Conservation (phyloP, 805 yeast species). For the Yamadazyma sp. region DNA sequence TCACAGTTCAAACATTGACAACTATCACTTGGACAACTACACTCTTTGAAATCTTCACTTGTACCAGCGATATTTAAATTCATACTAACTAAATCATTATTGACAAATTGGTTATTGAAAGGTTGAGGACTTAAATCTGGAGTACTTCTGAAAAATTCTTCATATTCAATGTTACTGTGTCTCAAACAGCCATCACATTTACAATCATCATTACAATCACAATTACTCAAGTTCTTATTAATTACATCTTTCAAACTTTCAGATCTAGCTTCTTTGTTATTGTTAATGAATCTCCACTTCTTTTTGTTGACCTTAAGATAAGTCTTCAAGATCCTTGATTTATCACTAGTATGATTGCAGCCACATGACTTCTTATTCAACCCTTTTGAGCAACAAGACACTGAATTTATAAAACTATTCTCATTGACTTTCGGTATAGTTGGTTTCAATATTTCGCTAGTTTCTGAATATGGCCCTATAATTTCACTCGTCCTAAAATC, state of each 20-base stretch:
- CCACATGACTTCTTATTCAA: constrained; percentile 24
- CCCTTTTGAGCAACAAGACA: constrained; percentile 28
- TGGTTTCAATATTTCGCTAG: constrained; percentile 15
- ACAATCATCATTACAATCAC: constrained; percentile 37
- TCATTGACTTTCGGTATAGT: constrained; percentile 24
- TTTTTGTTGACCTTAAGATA: constrained; percentile 24
- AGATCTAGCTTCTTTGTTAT: constrained; percentile 13
- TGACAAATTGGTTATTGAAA: background rate
- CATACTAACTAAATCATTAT: background rate
- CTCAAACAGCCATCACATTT: constrained; percentile 34
- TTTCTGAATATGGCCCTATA: constrained; percentile 32
- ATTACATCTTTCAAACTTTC: constrained; percentile 12
- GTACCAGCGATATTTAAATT: background rate
- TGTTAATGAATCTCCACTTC: constrained; percentile 13
- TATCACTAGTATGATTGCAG: constrained; percentile 30
- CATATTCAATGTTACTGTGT: constrained; percentile 23
- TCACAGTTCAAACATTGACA: constrained; percentile 44
- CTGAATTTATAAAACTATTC: constrained; percentile 33
- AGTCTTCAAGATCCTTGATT: constrained; percentile 32
- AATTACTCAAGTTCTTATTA: constrained; percentile 13
- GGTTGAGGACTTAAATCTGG: background rate
- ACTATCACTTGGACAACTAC: constrained; percentile 24
- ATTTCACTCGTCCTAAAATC: constrained; percentile 36
- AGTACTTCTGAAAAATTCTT: constrained; percentile 1
- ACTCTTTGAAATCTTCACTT: constrained; percentile 8